Base-by-base conservation (phyloP, 2,329 filamentous ascomycete genomes). In the Proliferodiscus dingleyae region DNA sequence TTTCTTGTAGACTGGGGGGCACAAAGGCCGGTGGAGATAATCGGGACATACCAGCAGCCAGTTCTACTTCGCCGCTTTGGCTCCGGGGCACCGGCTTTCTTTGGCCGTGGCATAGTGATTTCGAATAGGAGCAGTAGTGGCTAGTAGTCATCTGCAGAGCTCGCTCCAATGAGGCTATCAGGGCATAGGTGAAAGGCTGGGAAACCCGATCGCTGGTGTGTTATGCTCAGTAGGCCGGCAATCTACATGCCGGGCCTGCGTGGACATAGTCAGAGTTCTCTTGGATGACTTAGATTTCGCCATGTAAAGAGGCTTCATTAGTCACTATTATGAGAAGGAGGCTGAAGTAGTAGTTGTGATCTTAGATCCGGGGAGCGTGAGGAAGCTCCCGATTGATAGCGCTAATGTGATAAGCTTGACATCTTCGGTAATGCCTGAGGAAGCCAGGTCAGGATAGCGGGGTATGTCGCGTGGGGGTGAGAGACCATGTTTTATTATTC, bases 31-130 rank as follows among this genome's bases (percentile, higher is more conserved):
- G 15, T 18, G 28, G 24, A 40, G 29, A 43, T 21, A 23, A 24
- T 11, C 42, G 18, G 22, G 37, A 57, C 70, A 66, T 66, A 82
- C 81, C 81, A 85, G 64, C 82, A 86, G 38, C 82, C 82, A 57
- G 80, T 84, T 37, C 82, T 76, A 55, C 80, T 84, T 58, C 82
- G 72, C 58, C 71, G 77, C 67, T 85, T 86, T 5, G 81, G 80
- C 64, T 83, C 78, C 49, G 73, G 74, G 44, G 77, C 78, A 47
- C 77, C 76, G 49, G 76, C 72, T 64, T 77, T 80, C 71, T 81
- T 82, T 38, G 80, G 78, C 57, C 81, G 77, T 62, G 81, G 82
- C 82, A 85, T 83, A 15, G 10, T 50, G 39, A 32, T 43, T 48
- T 28, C 6, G 24, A 21, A 34, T 33, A 24, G 13, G 29, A 28